Conservation (phyloP, 2,329 filamentous ascomycete species). For the Elsinoe necatrix region DNA sequence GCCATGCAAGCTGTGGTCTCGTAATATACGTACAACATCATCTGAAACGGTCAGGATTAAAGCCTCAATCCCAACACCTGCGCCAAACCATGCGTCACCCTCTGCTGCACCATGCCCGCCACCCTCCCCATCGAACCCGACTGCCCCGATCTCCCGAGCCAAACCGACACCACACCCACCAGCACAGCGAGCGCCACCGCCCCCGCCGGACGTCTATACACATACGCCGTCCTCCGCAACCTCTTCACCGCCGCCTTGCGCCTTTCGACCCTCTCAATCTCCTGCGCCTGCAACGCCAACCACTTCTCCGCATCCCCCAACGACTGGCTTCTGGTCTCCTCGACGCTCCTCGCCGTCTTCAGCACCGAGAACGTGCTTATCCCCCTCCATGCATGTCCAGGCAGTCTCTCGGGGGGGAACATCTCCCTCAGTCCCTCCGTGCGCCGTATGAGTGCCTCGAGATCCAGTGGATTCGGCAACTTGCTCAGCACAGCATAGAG, state of each 20-base stretch:
- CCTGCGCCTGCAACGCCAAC: conserved; percentile 62
- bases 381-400: conserved; percentile 54
- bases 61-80: not conserved
- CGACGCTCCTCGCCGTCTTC: conserved; percentile 62
- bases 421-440: conserved; percentile 55
- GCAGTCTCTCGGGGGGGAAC: conserved; percentile 65
- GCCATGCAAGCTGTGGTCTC: conserved; percentile 2
- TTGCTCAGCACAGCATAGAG: conserved; percentile 82
- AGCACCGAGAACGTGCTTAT: conserved; percentile 73
- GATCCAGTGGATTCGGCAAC: conserved; percentile 68
- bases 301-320: conserved; percentile 57
- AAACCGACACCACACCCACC: conserved; percentile 60
- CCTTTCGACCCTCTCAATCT: conserved; percentile 60
- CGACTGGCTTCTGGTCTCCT: conserved; percentile 46
- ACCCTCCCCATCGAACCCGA: not conserved
- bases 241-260: conserved; percentile 41
- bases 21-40: not conserved
- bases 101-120: not conserved
- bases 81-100: not conserved
- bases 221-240: conserved; percentile 43
- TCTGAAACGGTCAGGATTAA: not conserved
- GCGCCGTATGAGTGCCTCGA: conserved; percentile 65
- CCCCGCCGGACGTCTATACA: conserved; percentile 56
- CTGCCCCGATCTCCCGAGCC: conserved; percentile 40
- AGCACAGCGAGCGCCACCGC: conserved; percentile 48